Percentiles rank a stretch among this genome's conserved stretches.
Evolutionary conservation across 2,329 filamentous ascomycete species (phyloP).

Genomic region (Xylaria sp.): DNA sequence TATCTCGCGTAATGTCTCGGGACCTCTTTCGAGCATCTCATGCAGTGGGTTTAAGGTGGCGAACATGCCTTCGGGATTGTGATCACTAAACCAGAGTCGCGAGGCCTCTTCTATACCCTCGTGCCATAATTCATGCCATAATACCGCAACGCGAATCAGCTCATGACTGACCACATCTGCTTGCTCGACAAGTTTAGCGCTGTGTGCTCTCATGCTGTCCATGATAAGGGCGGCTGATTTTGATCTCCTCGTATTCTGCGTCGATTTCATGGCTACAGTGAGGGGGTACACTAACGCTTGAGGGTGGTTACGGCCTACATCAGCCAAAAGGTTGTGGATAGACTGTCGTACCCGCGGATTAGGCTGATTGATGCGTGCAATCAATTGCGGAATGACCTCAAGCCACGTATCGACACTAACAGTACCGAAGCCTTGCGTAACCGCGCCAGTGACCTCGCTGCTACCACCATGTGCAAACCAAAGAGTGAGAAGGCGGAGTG

Average conservation of each 20-base stretch:
- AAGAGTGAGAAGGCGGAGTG: slow-evolving; percentile 87
- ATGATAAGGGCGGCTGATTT: slow-evolving; percentile 93
- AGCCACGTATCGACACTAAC: slow-evolving; percentile 99
- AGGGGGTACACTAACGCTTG: slow-evolving; percentile 97
- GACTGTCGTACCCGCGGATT: slow-evolving; percentile 88
- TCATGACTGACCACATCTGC: slow-evolving; percentile 96
- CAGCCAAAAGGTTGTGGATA: slow-evolving; percentile 90
- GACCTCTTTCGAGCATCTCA: slow-evolving; percentile 87
- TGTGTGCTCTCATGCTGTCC: slow-evolving; percentile 98
- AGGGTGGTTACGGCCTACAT: slow-evolving; percentile 93
- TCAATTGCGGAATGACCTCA: slow-evolving; percentile 96
- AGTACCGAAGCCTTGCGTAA: slow-evolving; percentile 89
- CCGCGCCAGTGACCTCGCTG: slow-evolving; percentile 85
- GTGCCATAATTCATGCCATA: slow-evolving; percentile 99
- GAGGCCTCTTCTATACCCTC: slow-evolving; percentile 97
- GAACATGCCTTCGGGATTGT: slow-evolving; percentile 99
- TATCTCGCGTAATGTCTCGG: slow-evolving; percentile 93
- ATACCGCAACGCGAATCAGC: slow-evolving; percentile 92
- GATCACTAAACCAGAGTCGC: slow-evolving; percentile 94
- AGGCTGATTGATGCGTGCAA: slow-evolving; percentile 96
- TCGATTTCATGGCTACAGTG: slow-evolving; percentile 97
- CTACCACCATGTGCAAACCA: slow-evolving; percentile 97
- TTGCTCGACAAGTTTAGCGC: slow-evolving; percentile 90
- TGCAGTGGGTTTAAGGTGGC: slow-evolving; percentile 89
- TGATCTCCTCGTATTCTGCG: slow-evolving; percentile 82